phyloP scores from a whole-genome alignment of 495 filamentous ascomycete species.

The Penicillium paradoxum region DNA sequence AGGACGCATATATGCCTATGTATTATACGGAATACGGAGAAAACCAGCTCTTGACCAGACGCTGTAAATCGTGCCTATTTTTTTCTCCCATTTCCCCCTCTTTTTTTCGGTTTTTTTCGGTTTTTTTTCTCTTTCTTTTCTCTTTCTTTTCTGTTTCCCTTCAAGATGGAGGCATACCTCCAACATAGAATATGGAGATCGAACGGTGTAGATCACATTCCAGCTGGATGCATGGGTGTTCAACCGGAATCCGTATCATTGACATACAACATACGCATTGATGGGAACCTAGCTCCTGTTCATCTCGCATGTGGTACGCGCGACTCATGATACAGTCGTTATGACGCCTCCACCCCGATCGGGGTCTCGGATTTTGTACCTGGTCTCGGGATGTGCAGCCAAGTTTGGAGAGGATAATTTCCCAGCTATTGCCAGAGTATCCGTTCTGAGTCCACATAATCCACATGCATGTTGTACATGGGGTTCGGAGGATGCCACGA shows the following conservation, averaged over 20 bases:
- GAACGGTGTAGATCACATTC: slow-evolving; percentile 4
- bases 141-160: background rate
- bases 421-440: background rate
- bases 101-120: too few species aligned
- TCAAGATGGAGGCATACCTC: too few species aligned
- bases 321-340: slow-evolving; percentile 13
- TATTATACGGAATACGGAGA: too few species aligned
- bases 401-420: background rate
- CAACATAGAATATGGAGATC: background rate
- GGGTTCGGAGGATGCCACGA: slow-evolving; percentile 1
- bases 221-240: background rate
- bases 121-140: too few species aligned
- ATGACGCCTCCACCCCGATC: slow-evolving; percentile 9
- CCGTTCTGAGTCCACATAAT: background rate
- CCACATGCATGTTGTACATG: background rate
- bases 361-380: slow-evolving; percentile 4
- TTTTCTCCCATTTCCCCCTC: too few species aligned
- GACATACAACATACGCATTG: background rate
- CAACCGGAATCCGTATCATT: background rate
- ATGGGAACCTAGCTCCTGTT: background rate
- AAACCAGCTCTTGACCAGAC: too few species aligned
- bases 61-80: too few species aligned
- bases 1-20: too few species aligned
- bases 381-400: background rate
- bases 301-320: slow-evolving; percentile 5